These are phyloP conservation scores for Silene coronaria DNA, from an alignment of 179 eudicot genomes.

Conservation along the genomic window DNA sequence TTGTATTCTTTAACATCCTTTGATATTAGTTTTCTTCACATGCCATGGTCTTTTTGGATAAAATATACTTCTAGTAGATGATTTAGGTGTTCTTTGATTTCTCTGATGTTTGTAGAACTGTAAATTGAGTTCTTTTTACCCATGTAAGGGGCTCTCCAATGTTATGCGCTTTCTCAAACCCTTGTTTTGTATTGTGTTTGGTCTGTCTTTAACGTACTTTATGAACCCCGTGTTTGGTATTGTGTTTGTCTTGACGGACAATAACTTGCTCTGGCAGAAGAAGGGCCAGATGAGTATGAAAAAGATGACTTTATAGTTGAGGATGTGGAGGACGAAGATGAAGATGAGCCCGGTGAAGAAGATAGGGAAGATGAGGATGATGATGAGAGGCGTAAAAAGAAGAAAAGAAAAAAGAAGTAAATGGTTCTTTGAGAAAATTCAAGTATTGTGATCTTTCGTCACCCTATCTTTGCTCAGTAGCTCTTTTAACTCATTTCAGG, in stretches of 20 bases:
- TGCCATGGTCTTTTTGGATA: not conserved
- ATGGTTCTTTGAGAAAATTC: not conserved
- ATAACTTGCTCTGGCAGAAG: constrained; percentile 39
- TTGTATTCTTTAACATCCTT: not conserved
- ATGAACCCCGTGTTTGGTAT: not conserved
- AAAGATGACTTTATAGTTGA: constrained; percentile 92
- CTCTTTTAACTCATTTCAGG: constrained; percentile 30
- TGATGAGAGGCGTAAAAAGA: constrained; percentile 67
- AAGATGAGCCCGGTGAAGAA: constrained; percentile 66
- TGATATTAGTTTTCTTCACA: not conserved
- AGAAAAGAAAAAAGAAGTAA: constrained; percentile 76
- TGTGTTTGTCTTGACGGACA: not conserved
- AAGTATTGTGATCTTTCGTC: not conserved
- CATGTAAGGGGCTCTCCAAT: not conserved
- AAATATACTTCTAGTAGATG: not conserved
- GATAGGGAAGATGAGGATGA: constrained; percentile 55
- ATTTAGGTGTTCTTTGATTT: not conserved
- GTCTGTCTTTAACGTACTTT: not conserved
- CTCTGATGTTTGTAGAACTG: not conserved
- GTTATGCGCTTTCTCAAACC: not conserved
- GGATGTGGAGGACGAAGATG: constrained; percentile 76
- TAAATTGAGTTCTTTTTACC: not conserved
- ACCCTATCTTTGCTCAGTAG: not conserved
- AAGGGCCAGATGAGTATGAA: constrained; percentile 86
- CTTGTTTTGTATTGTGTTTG: constrained; percentile 7